A percentile compares a stretch with the other conserved stretches of the same genome.
These are phyloP conservation scores for Diaporthe longicolla DNA, from an alignment of 2,329 filamentous ascomycete species.

Conservation along the genomic window DNA sequence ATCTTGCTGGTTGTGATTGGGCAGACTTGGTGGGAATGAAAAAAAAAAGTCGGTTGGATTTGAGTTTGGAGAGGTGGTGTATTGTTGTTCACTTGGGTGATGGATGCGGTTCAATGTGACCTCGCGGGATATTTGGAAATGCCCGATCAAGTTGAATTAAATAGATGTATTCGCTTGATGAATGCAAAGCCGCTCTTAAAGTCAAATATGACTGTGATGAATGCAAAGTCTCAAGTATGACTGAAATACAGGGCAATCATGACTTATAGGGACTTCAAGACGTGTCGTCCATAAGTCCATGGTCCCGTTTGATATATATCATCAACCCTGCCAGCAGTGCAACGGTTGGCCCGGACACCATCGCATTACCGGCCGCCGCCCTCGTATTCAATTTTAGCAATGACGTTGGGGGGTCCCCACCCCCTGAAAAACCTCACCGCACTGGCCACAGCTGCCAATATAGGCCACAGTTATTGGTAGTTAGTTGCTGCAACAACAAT, in stretches of 20 bases:
- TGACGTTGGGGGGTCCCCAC: constrained; percentile 18
- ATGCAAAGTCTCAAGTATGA: neutral
- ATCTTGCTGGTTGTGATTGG: neutral
- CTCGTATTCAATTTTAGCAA: constrained; percentile 33
- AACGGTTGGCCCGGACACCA: constrained; percentile 33
- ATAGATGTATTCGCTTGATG: neutral
- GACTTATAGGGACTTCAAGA: neutral
- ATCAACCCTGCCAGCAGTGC: constrained; percentile 17
- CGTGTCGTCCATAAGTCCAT: constrained; percentile 15
- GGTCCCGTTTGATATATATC: constrained; percentile 38
- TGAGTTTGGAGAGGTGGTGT: neutral
- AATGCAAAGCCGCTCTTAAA: neutral
- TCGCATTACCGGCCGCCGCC: constrained; percentile 8
- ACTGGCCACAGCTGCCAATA: neutral
- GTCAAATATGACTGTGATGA: too few relatives aligned
- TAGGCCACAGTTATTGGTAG: neutral
- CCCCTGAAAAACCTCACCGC: constrained; percentile 16
- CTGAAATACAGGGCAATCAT: neutral
- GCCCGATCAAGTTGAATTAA: neutral
- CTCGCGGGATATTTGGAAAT: neutral
- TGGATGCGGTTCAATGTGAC: too few relatives aligned
- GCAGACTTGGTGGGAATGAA: neutral
- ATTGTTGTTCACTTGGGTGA: neutral
- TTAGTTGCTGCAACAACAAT: constrained; percentile 29
- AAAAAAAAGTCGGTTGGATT: neutral